phyloP scores from a whole-genome alignment of 768 basidiomycete species.

The Suillus plorans region DNA sequence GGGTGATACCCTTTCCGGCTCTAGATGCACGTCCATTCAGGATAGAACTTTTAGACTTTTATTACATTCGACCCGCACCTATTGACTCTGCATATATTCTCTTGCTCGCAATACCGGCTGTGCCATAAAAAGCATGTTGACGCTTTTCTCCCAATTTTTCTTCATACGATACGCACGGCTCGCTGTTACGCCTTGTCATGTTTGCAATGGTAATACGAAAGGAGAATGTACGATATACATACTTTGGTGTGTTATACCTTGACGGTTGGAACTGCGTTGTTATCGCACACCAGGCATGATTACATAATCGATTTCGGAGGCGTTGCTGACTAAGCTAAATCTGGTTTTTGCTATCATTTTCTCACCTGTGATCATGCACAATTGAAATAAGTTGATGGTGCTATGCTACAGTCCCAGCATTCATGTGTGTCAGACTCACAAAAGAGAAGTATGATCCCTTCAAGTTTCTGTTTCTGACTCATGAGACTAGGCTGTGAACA shows the following conservation, averaged over 20 bases:
- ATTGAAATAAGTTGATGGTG: too few species aligned
- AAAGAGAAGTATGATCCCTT: too few species aligned
- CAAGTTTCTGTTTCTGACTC: too few species aligned
- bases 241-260: neutral
- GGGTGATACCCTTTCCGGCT: conserved; percentile 23
- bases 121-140: conserved; percentile 2
- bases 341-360: too few species aligned
- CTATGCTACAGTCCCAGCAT: too few species aligned
- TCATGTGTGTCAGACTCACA: too few species aligned
- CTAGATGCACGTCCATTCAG: neutral
- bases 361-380: too few species aligned
- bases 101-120: conserved; percentile 10
- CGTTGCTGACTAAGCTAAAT: too few species aligned
- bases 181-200: conserved; percentile 14
- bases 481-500: too few species aligned
- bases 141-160: neutral
- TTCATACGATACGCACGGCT: conserved; percentile 16
- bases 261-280: neutral
- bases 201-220: conserved; percentile 7
- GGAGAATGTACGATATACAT: neutral
- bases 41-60: neutral
- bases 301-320: too few species aligned
- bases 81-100: conserved; percentile 8
- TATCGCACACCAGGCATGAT: neutral
- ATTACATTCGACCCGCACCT: neutral